Percentiles rank a stretch among this genome's conserved stretches.
Conservation (phyloP, 129 eudicot genomes). For the Sambucus nigra region DNA sequence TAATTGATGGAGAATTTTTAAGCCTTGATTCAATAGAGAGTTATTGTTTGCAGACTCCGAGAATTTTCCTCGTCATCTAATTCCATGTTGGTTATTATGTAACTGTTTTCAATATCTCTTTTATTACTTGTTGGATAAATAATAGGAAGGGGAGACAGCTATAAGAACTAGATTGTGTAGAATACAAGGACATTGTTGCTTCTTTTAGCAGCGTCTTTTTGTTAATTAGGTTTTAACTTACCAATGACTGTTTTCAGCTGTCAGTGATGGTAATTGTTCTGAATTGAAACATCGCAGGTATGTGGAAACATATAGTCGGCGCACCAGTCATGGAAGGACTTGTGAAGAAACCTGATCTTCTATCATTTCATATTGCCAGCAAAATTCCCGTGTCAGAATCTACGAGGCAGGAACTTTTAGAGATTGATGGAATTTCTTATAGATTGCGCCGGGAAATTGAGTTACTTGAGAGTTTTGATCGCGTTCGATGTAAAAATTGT, state of each 20-base stretch:
- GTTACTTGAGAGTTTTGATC: constrained; percentile 79
- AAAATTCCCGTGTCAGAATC: constrained; percentile 87
- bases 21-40: no score
- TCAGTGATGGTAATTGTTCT: constrained; percentile 8
- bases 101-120: not conserved
- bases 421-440: constrained; percentile 79
- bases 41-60: no score
- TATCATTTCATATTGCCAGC: constrained; percentile 87
- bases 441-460: constrained; percentile 84
- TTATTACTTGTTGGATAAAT: not conserved
- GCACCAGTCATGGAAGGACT: constrained; percentile 70
- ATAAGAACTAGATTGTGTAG: no score
- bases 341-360: constrained; percentile 64
- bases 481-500: constrained; percentile 77
- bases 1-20: no score
- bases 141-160: no score
- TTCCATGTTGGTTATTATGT: no score
- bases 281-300: constrained; percentile 37
- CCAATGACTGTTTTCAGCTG: constrained; percentile 4
- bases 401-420: constrained; percentile 86
- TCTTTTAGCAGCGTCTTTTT: not conserved
- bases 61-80: no score
- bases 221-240: not conserved
- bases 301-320: constrained; percentile 78
- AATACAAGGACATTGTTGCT: not conserved